Base-by-base conservation (phyloP, 352 stramenopile species). In the Phytophthora quininea region DNA sequence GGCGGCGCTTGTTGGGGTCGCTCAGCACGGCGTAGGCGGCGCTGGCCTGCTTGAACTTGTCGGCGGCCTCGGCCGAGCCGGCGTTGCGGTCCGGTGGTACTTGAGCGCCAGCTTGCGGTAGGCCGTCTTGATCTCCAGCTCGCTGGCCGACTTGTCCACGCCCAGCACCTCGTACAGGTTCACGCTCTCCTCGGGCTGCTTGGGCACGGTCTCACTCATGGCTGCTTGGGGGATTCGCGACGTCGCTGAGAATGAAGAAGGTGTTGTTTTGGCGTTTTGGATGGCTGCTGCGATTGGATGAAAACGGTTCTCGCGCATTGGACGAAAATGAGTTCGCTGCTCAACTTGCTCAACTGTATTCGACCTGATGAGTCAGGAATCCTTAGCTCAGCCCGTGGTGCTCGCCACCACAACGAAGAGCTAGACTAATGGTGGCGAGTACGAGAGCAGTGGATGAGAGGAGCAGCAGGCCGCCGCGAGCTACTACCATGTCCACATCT, bases 91-190 rank as follows among this genome's bases (percentile, higher is more conserved):
- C 91, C 19, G 91, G 62, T 97, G 91, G 66, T 92, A 93, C 74
- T 97, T 96, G 68, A 96, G 86, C 60, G 88, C 89, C 45, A 96
- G 74, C 74, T 96, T 96, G 54, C 86, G 84, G 81, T 97, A 97
- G 30, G 89, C 84, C 19, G 74, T 82, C 73, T 96, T 96, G 74
- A 97, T 97, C 69, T 97, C 91, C 56, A 95, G 80, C 71, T 96
- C 88, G 37, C 87, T 96, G 37, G 91, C 79, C 43, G 87, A 85
- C 62, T 91, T 91, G 32, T 95, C 88, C 32, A 97, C 86, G 54
- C 96, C 96, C 43, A 99, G 73, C 50, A 97, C 80, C 43, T 85
- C 75, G 65, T 96, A 97, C 56, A 91, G 88, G 75, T 97, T 92
- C 32, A 85, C 74, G 54, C 19, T 75, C 51, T 89, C 82, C 24